A percentile compares a stretch with the other conserved stretches of the same genome.
phyloP scores from a whole-genome alignment of 2,329 filamentous ascomycete species.

The Penicillium paneum region DNA sequence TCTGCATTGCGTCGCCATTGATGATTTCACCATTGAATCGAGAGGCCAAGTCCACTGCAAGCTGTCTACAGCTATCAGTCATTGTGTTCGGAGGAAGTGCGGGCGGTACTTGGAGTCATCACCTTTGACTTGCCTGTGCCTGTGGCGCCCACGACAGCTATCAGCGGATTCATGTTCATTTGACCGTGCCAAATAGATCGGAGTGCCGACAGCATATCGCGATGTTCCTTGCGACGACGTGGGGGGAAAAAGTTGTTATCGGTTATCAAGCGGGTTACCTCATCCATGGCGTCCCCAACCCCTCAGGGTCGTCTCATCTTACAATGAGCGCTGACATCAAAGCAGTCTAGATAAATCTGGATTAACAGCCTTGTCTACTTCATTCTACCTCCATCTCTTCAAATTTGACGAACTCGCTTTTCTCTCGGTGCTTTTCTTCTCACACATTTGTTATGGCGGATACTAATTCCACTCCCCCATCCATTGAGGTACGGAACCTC shows the following conservation, averaged over 20 bases:
- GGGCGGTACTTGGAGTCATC: conserved; percentile 36
- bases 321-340: background rate
- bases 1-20: conserved; percentile 97
- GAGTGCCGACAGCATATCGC: conserved; percentile 29
- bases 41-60: conserved; percentile 82
- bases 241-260: conserved; percentile 5
- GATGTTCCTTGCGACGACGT: conserved; percentile 12
- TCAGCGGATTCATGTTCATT: conserved; percentile 54
- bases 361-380: background rate
- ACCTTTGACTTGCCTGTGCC: conserved; percentile 93
- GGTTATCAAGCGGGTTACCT: conserved; percentile 17
- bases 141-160: conserved; percentile 83
- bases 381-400: background rate
- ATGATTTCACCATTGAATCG: conserved; percentile 89
- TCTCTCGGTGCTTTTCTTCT: background rate
- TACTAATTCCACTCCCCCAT: conserved; percentile 43
- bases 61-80: conserved; percentile 51
- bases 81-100: background rate
- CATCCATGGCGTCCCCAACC: conserved; percentile 6
- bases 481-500: conserved; percentile 71
- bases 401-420: background rate
- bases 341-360: background rate
- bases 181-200: conserved; percentile 21
- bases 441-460: conserved; percentile 21
- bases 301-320: background rate